These are phyloP conservation scores for Calonectria leucothoes DNA, from an alignment of 2,329 filamentous ascomycete genomes.

Conservation along the genomic window DNA sequence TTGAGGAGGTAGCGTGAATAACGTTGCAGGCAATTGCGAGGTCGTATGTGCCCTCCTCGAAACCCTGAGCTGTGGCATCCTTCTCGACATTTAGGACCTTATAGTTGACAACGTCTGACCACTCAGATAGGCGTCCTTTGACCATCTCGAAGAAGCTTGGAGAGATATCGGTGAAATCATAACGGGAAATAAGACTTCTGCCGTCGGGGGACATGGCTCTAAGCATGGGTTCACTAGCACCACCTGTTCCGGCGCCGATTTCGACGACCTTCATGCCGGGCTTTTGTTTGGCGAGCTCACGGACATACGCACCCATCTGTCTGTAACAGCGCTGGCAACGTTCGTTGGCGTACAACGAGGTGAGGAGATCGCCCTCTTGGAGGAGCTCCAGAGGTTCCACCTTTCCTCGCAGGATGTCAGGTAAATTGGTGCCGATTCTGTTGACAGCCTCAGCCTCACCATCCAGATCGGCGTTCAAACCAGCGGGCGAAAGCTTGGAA, in stretches of 20 bases:
- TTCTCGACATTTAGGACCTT: constrained; percentile 44
- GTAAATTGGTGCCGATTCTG: constrained; percentile 9
- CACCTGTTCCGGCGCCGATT: constrained; percentile 56
- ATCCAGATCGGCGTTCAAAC: constrained; percentile 4
- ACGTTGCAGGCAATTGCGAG: constrained; percentile 49
- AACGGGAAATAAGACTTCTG: constrained; percentile 33
- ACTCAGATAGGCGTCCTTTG: constrained; percentile 29
- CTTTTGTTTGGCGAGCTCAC: constrained; percentile 50
- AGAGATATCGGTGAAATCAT: constrained; percentile 59
- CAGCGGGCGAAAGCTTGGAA: background rate
- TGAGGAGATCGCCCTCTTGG: constrained; percentile 4
- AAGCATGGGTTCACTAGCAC: constrained; percentile 50
- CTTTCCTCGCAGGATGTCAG: constrained; percentile 4
- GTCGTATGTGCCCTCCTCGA: constrained; percentile 46
- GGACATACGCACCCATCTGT: background rate
- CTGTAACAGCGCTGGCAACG: constrained; percentile 14
- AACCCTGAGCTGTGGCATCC: constrained; percentile 47
- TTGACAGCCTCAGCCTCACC: constrained; percentile 12
- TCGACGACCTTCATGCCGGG: constrained; percentile 48
- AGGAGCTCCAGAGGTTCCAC: constrained; percentile 6
- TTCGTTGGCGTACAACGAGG: constrained; percentile 14
- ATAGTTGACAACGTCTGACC: constrained; percentile 37
- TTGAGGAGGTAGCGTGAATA: constrained; percentile 42
- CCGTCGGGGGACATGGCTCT: constrained; percentile 35
- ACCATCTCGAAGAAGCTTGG: constrained; percentile 54